phyloP scores from a whole-genome alignment of 2,329 filamentous ascomycete species.

The Lecanoromycetidae sp. region DNA sequence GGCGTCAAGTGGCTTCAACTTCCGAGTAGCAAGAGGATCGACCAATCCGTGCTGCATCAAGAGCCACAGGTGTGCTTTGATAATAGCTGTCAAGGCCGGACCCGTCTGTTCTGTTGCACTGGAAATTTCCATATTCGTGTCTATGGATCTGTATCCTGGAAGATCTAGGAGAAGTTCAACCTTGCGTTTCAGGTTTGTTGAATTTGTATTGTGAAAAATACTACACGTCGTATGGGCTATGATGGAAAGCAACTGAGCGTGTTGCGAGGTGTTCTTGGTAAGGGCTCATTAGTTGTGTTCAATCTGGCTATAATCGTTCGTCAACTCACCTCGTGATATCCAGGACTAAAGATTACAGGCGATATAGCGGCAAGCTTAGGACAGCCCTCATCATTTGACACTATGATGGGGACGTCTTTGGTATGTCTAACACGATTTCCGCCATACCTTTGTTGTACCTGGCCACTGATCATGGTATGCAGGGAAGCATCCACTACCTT shows the following conservation, averaged over 20 bases:
- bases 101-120: background rate
- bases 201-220: background rate
- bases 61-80: conserved; percentile 11
- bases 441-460: no score
- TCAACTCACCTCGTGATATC: conserved; percentile 5
- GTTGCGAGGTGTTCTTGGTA: conserved; percentile 3
- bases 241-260: background rate
- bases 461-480: conserved; percentile 6
- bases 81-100: background rate
- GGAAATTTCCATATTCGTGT: background rate
- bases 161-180: background rate
- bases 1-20: background rate
- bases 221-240: conserved; percentile 4
- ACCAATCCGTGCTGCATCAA: conserved; percentile 3
- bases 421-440: no score
- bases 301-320: background rate
- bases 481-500: conserved; percentile 6
- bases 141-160: background rate
- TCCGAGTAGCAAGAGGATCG: conserved; percentile 1
- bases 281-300: background rate
- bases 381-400: conserved; percentile 1
- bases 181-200: background rate
- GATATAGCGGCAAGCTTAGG: conserved; percentile 10
- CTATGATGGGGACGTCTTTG: background rate
- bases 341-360: conserved; percentile 10